Conservation (phyloP, 2,329 filamentous ascomycete species). For the Westerdykella ornata region DNA sequence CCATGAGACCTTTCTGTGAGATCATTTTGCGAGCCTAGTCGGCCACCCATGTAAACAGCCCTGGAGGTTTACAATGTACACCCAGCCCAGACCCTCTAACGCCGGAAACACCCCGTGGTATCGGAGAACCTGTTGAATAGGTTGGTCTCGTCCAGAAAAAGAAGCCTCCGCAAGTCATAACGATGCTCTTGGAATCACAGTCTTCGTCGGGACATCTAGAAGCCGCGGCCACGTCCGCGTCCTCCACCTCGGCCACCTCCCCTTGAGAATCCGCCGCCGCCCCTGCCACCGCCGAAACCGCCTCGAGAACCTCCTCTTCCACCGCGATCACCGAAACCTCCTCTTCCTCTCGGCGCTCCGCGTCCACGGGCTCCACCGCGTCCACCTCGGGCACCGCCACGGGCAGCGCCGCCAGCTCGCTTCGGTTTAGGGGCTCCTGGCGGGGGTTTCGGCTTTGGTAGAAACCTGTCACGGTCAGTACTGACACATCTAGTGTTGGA, state of each 20-base stretch:
- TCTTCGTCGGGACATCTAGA: not conserved
- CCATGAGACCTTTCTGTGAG: no score
- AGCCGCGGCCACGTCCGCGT: conserved; percentile 1
- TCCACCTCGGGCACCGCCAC: conserved; percentile 48
- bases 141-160: no score
- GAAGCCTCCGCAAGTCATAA: no score
- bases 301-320: conserved; percentile 45
- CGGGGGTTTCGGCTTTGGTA: conserved; percentile 81
- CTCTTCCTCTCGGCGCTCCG: conserved; percentile 25
- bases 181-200: no score
- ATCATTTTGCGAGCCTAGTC: no score
- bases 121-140: not conserved
- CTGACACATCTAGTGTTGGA: conserved; percentile 1
- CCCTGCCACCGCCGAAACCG: conserved; percentile 22
- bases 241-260: conserved; percentile 27
- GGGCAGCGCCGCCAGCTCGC: conserved; percentile 56
- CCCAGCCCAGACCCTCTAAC: not conserved
- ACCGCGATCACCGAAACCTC: conserved; percentile 41
- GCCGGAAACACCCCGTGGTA: not conserved
- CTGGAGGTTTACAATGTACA: not conserved
- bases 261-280: conserved; percentile 30
- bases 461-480: conserved; percentile 54
- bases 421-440: conserved; percentile 64
- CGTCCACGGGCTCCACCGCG: conserved; percentile 35
- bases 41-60: no score